Evolutionary conservation across 306 rosid genomes (phyloP).

Genomic region (Prunus fruticosa): DNA sequence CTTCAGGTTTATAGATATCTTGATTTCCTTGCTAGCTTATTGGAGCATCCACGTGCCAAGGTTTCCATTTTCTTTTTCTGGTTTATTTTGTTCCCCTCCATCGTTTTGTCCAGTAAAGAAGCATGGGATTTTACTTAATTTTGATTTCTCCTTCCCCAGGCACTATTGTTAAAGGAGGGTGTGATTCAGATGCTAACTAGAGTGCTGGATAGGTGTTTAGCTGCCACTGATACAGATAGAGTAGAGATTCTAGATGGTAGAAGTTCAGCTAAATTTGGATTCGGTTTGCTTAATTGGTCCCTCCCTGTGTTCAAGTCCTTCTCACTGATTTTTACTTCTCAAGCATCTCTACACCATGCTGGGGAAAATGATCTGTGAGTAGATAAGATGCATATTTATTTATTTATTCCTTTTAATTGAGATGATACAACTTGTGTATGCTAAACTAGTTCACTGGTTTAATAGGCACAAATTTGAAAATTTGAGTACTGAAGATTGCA

Average conservation of each 20-base stretch:
- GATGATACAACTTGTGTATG: slow-evolving; percentile 2
- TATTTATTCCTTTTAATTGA: slow-evolving; percentile 1
- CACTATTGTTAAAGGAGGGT: slow-evolving; percentile 59
- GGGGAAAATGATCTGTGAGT: slow-evolving; percentile 61
- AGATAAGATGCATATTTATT: slow-evolving; percentile 20
- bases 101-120: not conserved
- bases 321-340: slow-evolving; percentile 51
- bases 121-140: slow-evolving; percentile 8
- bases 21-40: slow-evolving; percentile 83
- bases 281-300: slow-evolving; percentile 57
- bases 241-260: slow-evolving; percentile 48
- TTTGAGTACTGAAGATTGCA: slow-evolving; percentile 51
- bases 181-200: slow-evolving; percentile 52
- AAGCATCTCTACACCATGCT: slow-evolving; percentile 37
- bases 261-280: slow-evolving; percentile 43
- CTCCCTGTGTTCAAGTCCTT: slow-evolving; percentile 79
- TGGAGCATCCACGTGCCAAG: slow-evolving; percentile 94
- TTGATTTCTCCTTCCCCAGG: slow-evolving; percentile 42
- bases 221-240: slow-evolving; percentile 47
- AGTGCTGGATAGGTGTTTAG: slow-evolving; percentile 61
- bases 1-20: slow-evolving; percentile 82
- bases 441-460: slow-evolving; percentile 26
- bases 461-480: slow-evolving; percentile 51
- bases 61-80: slow-evolving; percentile 27
- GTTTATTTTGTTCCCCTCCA: slow-evolving; percentile 14